Conservation (phyloP, 2,329 filamentous ascomycete species). For the Ustulina deusta region DNA sequence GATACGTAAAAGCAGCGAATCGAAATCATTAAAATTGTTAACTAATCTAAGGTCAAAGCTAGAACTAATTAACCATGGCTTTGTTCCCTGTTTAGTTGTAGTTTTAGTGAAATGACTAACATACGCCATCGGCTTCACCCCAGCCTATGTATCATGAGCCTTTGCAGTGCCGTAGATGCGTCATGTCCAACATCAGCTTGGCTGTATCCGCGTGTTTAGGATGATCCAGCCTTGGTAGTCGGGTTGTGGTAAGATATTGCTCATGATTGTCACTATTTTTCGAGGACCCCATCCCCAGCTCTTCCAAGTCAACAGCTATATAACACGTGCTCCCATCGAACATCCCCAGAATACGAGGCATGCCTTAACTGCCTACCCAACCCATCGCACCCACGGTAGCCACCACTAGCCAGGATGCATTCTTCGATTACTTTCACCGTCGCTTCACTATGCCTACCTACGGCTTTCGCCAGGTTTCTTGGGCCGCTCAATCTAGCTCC, state of each 20-base stretch:
- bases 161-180: not conserved
- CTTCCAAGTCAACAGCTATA: not conserved
- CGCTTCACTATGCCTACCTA: constrained; percentile 31
- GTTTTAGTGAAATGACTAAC: not conserved
- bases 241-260: not conserved
- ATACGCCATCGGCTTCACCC: not conserved
- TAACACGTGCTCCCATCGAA: constrained; percentile 3
- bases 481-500: constrained; percentile 53
- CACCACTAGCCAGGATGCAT: constrained; percentile 18
- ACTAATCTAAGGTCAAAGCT: too few relatives aligned
- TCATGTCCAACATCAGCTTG: not conserved
- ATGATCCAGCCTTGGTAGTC: not conserved
- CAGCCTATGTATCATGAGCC: not conserved
- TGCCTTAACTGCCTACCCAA: not conserved
- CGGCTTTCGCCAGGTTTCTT: constrained; percentile 39
- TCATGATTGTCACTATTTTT: not conserved
- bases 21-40: too few relatives aligned
- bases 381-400: not conserved
- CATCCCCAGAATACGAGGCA: not conserved
- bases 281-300: not conserved
- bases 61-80: too few relatives aligned
- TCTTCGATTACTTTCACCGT: constrained; percentile 3
- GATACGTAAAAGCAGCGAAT: not conserved
- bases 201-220: constrained; percentile 3
- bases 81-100: not conserved